Percentiles rank a stretch among this genome's conserved stretches.
Evolutionary conservation across 495 filamentous ascomycete genomes (phyloP).

Genomic region (Lasiosphaeriaceae sp.): DNA sequence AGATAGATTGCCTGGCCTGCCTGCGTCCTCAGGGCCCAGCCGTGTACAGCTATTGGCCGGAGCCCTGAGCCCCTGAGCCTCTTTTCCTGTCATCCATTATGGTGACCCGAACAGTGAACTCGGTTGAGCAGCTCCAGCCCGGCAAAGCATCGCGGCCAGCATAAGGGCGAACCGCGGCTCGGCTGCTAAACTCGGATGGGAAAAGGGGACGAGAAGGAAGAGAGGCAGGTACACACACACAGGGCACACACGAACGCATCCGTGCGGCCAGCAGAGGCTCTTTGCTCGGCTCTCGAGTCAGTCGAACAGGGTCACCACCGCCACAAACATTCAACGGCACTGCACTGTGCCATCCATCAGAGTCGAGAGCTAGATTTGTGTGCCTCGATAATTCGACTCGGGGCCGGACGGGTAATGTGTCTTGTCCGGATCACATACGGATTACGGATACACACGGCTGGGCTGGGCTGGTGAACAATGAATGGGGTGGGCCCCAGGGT

Average conservation of each 20-base stretch:
- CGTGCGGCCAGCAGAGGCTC: conserved; percentile 12
- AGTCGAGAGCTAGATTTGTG: no score
- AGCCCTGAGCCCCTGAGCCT: background rate
- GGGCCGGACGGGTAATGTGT: no score
- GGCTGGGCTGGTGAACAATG: no score
- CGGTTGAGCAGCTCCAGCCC: background rate
- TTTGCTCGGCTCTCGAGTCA: background rate
- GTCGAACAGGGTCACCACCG: no score
- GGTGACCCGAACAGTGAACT: conserved; percentile 6
- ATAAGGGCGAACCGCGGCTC: conserved; percentile 15
- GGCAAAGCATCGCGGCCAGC: conserved; percentile 7
- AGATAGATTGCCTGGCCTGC: background rate
- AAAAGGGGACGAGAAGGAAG: background rate
- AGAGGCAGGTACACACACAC: no score
- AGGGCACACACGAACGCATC: conserved; percentile 18
- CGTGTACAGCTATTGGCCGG: background rate
- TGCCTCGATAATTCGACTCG: no score
- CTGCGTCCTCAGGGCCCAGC: background rate
- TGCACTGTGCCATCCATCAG: no score
- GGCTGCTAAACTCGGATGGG: conserved; percentile 16
- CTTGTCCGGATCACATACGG: no score
- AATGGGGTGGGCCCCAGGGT: background rate
- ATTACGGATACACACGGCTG: no score
- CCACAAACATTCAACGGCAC: no score
- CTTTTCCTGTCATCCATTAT: background rate